phyloP scores from a whole-genome alignment of 2,329 filamentous ascomycete species.

The Fusarium begoniae region DNA sequence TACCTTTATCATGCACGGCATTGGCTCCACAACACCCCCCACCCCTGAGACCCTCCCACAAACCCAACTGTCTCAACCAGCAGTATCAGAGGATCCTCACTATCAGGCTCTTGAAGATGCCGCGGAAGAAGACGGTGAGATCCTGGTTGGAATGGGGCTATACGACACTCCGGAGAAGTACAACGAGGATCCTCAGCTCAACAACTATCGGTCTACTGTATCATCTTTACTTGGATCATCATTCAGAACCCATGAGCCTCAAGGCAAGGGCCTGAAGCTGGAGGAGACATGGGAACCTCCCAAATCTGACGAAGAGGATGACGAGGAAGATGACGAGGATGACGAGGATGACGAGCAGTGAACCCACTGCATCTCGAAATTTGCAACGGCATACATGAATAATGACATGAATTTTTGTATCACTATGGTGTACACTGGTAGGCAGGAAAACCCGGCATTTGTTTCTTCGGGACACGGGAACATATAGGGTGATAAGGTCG shows the following conservation, averaged over 20 bases:
- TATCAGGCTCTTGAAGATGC: conserved; percentile 61
- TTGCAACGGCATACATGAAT: conserved; percentile 22
- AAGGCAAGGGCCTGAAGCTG: conserved; percentile 79
- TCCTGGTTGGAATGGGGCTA: conserved; percentile 83
- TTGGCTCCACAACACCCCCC: conserved; percentile 62
- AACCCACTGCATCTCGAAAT: conserved; percentile 40
- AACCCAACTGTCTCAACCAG: conserved; percentile 58
- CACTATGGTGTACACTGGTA: conserved; percentile 14
- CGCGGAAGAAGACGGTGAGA: conserved; percentile 69
- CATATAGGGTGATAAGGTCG: conserved; percentile 10
- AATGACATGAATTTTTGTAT: conserved; percentile 33
- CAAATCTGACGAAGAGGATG: conserved; percentile 67
- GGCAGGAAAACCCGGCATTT: conserved; percentile 6
- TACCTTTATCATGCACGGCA: conserved; percentile 55
- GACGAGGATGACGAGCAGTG: conserved; percentile 48
- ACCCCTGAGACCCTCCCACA: conserved; percentile 68
- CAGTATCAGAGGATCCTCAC: conserved; percentile 60
- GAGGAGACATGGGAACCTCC: conserved; percentile 83
- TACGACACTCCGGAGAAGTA: conserved; percentile 76
- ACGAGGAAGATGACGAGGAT: conserved; percentile 56
- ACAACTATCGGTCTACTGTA: conserved; percentile 65
- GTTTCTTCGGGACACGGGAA: neutral
- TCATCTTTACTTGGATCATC: conserved; percentile 63
- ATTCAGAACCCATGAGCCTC: conserved; percentile 56
- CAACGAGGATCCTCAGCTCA: conserved; percentile 58